Base-by-base conservation (phyloP, 768 basidiomycete species). In the Termitomyces eurrhizus region DNA sequence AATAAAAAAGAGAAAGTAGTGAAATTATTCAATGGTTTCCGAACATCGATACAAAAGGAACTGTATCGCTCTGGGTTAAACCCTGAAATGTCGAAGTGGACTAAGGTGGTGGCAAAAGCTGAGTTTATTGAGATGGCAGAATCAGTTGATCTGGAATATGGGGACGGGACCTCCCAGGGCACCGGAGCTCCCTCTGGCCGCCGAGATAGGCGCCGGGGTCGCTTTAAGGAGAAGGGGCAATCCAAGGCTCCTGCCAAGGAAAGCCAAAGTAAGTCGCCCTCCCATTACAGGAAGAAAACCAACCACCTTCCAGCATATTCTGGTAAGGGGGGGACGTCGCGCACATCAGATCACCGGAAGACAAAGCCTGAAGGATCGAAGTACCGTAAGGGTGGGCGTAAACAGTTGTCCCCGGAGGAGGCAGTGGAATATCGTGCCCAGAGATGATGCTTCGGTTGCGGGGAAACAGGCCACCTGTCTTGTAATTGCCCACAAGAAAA, bases 1-100 rank as follows among this genome's bases (percentile, higher is more conserved):
- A 67, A 66, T 2, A 51, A 68, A 4, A 60, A 56, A 0, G 72
- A 24, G 3, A 44, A 44, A 3, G 42, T 44, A 0, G 41, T 42
- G 7, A 42, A 42, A n/a, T n/a, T 42, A 5, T 81, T 75, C 72
- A 64, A 68, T 18, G 73, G 76, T 0, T 61, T 78, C 12, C 52
- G 55, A 1, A 36, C 26, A 5, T 49, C 48, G 0, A 49, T 49
- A 2, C 48, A 49, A 4, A 14, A 16, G 6, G 48, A 49, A 18
- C 61, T 78, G 0, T 76, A 73, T 46, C 51, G 46, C 1, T 39
- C 69, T 2, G 61, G 69, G 1, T 53, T 77, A 0, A 69, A 70
- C 13, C 72, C 73, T 4, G 70, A 74, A 8, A 52, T 26, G 0
- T 64, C 71, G 0, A 57, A 45, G 0, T 76, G 71, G 70, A 61